Base-by-base conservation (phyloP, 306 rosid species). In the Ormosia semicastrata region DNA sequence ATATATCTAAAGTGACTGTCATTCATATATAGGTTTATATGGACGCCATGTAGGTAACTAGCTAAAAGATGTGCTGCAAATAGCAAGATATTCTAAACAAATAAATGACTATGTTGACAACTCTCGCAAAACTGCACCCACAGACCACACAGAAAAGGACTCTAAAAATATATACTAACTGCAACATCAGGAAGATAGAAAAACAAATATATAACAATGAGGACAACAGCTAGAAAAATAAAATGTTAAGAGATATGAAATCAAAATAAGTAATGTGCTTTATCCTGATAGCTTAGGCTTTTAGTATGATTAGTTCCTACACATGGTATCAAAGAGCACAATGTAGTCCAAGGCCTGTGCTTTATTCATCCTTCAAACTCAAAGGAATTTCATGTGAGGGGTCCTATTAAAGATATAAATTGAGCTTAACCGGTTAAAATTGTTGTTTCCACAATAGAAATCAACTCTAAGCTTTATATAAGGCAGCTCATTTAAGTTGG, bases 1-100 rank as follows among this genome's bases (percentile, higher is more conserved):
- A 76, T 30, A 67, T 15, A 44, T 6, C 33, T 66, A 40, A 77
- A 43, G 34, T 81, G 70, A 68, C 54, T n/a, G n/a, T n/a, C n/a
- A n/a, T n/a, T 71, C 58, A 53, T 68, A 50, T 6, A 59, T 40
- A 33, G 49, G 46, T 59, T 13, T 34, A 60, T 50, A 4, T 8
- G 9, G 17, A 53, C 7, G 56, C 65, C 43, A 18, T 9, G 50
- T n/a, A 37, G 37, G 18, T 39, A 52, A 47, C 59, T 65, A 56
- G 75, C 40, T 44, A 14, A 59, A 47, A 32, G 12, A 75, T 69
- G 43, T 17, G 6, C 6, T 40, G 33, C 63, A 68, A 36, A 58
- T 59, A 67, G 67, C 63, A 65, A 78, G 83, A 15, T 37, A 47
- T 63, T 24, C 74, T 24, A 71, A 68, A 14, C 2, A 30, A 17